Percentiles rank a stretch among this genome's conserved stretches.
Conservation (phyloP, 148 eudicot species). For the Cornus florida region DNA sequence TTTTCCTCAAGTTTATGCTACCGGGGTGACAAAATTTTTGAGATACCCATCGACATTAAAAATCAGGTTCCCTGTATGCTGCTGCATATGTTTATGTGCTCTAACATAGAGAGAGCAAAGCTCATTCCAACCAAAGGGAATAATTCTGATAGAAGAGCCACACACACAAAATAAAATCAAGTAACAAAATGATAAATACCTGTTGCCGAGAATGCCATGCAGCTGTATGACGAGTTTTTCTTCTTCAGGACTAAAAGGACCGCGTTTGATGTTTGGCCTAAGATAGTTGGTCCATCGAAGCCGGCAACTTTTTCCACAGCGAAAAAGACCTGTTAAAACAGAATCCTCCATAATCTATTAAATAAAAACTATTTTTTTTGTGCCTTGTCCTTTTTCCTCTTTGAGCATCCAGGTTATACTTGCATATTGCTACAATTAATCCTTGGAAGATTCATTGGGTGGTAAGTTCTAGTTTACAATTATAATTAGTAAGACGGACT, state of each 20-base stretch:
- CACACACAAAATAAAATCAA: neutral
- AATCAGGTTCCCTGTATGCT: too few species aligned
- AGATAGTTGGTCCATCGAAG: constrained; percentile 80
- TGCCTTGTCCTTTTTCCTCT: too few species aligned
- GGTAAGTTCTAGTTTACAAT: too few species aligned
- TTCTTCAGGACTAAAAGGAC: constrained; percentile 62
- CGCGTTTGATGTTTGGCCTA: constrained; percentile 71
- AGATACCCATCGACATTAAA: too few species aligned
- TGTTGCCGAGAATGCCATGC: constrained; percentile 69
- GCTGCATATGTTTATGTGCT: too few species aligned
- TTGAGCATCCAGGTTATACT: too few species aligned
- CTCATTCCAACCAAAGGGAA: too few species aligned
- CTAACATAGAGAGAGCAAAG: too few species aligned
- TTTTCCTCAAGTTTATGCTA: neutral
- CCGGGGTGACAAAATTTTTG: neutral
- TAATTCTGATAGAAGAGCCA: neutral
- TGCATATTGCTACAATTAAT: too few species aligned
- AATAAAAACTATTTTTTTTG: too few species aligned
- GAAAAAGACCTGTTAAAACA: constrained; percentile 46
- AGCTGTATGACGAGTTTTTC: constrained; percentile 72
- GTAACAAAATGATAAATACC: constrained; percentile 28
- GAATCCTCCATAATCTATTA: neutral
- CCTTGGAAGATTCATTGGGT: too few species aligned
- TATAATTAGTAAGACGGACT: too few species aligned
- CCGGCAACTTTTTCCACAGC: constrained; percentile 78